Evolutionary conservation across 192 early-diverging fungal genomes (phyloP).

Genomic region (Podila epicladia): DNA sequence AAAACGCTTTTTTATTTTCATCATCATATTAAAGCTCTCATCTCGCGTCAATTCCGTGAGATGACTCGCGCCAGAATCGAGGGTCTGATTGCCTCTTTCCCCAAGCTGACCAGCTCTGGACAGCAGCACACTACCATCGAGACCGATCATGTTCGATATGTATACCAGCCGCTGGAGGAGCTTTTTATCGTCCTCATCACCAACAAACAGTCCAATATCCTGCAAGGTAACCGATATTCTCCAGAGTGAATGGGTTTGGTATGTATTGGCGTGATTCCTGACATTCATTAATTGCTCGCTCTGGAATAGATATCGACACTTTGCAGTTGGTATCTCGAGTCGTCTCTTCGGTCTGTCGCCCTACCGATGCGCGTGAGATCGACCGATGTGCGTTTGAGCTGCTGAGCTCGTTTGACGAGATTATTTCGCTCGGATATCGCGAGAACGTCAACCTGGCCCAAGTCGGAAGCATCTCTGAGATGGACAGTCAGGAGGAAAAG

Average conservation of each 20-base stretch:
- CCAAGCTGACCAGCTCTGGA: conserved; percentile 89
- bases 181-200: conserved; percentile 97
- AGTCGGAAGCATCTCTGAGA: conserved; percentile 93
- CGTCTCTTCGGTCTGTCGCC: conserved; percentile 89
- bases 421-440: conserved; percentile 89
- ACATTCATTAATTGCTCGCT: not conserved
- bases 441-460: conserved; percentile 93
- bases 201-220: conserved; percentile 95
- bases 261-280: too few species aligned
- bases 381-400: conserved; percentile 89
- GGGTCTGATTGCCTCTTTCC: conserved; percentile 95
- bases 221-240: conserved; percentile 66
- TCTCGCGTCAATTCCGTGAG: conserved; percentile 96
- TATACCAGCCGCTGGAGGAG: conserved; percentile 98
- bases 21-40: conserved; percentile 65
- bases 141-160: conserved; percentile 96
- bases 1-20: conserved; percentile 2
- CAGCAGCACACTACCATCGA: conserved; percentile 98
- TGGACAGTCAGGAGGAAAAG: conserved; percentile 99
- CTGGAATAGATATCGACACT: conserved; percentile 85
- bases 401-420: conserved; percentile 94
- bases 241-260: too few species aligned
- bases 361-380: conserved; percentile 88
- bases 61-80: conserved; percentile 98
- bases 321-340: conserved; percentile 94